Evolutionary conservation across 192 early-diverging fungal species (phyloP), one percentile per base, ranked within the genome.

Genomic region (Gigaspora rosea): DNA sequence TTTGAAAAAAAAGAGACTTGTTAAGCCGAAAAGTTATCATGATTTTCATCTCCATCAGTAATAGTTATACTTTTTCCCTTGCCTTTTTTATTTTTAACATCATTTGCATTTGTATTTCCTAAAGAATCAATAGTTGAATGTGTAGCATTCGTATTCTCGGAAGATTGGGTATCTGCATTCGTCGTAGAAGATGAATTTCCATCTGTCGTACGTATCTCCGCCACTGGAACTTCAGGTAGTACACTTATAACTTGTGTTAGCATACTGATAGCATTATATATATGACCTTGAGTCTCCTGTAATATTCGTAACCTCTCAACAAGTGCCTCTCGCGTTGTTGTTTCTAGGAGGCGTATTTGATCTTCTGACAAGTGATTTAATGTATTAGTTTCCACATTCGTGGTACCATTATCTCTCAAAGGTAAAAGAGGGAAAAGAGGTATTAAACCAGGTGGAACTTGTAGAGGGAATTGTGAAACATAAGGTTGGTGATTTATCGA

Each of bases 241-340:
- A 76, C 81, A 35, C 80, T 81, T 9, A 89, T 16, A 10, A 79
- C 85, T 18, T 80, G 80, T 7, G 81, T 81, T 32, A 89, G 74
- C 15, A 78, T 62, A 27, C 79, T 78, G 48, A 89, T 87, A 11
- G 78, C 76, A 32, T 86, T 73, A 27, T 83, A 81, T 48, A 92
- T 86, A 80, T 93, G 92, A 2, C 73, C 74, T 71, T 92, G 88
- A 10, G 90, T 82, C 2, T 85, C 84, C 35, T 91, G 85, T 59
- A 93, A 78, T 35, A 92, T 82, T 13, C 90, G 85, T 50, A 93
- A 81, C 13, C 90, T 84, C 50, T 93, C 90, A 64, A 84, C 83
- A 3, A 93, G 86, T 4, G 88, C 90, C 3, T 86, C 83, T 47
- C 90, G 82, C 4, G 90, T 90, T 33, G 82, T 86, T 0, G 85